Base-by-base conservation (phyloP, 257 asterid species). In the Nyctanthes arbortristis region DNA sequence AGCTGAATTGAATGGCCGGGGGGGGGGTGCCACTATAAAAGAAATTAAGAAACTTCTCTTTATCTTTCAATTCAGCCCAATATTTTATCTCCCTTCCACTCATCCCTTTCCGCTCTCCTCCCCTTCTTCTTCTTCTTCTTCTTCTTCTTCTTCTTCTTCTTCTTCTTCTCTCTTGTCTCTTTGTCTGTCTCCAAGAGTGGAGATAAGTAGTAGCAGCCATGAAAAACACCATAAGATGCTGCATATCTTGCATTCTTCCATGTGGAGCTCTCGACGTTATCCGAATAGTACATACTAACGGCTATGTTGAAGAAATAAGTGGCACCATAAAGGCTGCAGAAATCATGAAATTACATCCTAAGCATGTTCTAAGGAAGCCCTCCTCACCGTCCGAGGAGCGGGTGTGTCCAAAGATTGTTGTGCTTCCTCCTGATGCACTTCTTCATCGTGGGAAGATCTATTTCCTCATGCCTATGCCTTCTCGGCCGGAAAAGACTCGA, bases 171-270 rank as follows among this genome's bases (percentile, higher is more conserved):
- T 32, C n/a, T 45, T 47, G 49, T 76, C 37, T 60, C 62, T 66
- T 66, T 27, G 40, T 66, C 14, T 52, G 25, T 61, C 30, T 14
- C 37, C 8, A 29, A 28, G 16, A 54, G n/a, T 27, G 59, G 31
- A 52, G 27, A 22, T 9, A 7, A 40, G 35, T 14, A 40, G 29
- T 43, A 40, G 28, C 4, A 59, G 67, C 65, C 65, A 92, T 92
- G 98, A 90, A 75, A 76, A 85, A 82, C 78, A 61, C 86, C 28
- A 82, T 93, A 32, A 83, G 95, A 74, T 93, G 99, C 76, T 93
- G 97, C 96, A 93, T 93, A 84, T 91, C 99, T 25, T 93, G 99
- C 93, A 93, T 93, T 75, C 87, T 93, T 14, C 99, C 99, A n/a
- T 93, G 99, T 74, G 99, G 99, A 1, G 87, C 95, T 3, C 89